Base-by-base conservation (phyloP, 2,329 filamentous ascomycete species). In the Gremmenia infestans region DNA sequence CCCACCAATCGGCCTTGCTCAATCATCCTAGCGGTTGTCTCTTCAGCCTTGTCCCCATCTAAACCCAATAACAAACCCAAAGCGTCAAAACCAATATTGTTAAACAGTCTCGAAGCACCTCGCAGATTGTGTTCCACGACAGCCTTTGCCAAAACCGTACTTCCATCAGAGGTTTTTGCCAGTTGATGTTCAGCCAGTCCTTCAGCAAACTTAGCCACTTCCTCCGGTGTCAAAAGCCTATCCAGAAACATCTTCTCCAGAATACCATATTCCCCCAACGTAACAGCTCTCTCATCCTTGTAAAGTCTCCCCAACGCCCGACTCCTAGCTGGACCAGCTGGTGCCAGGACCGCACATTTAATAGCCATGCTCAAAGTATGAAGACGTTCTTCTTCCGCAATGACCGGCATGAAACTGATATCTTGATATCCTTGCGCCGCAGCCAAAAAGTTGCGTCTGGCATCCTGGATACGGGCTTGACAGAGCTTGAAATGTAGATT, bases 161-260 rank as follows among this genome's bases (percentile, higher is more conserved):
- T 90, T 1, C 94, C 94, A 71, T 99, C 94, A 0, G 89, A 81
- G 0, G 91, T 97, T 60, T 83, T 86, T 23, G 94, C 94, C 2
- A 97, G 83, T 73, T 99, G 94, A 73, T 99, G 94, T 22, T 89
- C 87, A 54, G 85, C 81, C 49, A 99, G 78, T 51, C 85, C 86
- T 64, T 88, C 78, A 0, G 92, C 88, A 68, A 99, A 99, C 54
- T 89, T 86, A 39, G 86, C 83, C 43, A 97, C 91, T 74, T 99
- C 94, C n/a, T 79, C 81, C 0, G 87, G 83, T 0, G 83, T 82
- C 49, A 99, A 79, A 3, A 99, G 78, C 5, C 92, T 84, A 72
- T 97, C 91, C 49, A 97, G 80, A 72, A 96, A 96, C 83, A 99
- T 97, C 78, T 97, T 97, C 76, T 97, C 94, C 14, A 99, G 77